Evolutionary conservation across 2,329 filamentous ascomycete genomes (phyloP), one percentile per base, ranked within the genome.

Genomic region (Alternaria dauci): DNA sequence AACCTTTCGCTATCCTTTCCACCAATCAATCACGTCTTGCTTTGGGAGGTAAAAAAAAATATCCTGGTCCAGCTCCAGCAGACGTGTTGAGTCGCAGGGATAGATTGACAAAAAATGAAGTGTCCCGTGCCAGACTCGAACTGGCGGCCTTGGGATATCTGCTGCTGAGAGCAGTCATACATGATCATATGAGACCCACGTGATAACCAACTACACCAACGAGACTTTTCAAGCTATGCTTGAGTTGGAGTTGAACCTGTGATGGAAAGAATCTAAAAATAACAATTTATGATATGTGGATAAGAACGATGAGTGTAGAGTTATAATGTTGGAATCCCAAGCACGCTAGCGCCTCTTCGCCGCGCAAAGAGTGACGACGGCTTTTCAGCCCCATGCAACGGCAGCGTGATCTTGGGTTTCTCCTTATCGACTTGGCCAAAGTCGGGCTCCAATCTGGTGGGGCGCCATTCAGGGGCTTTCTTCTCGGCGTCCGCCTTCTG

Each of bases 181-280:
- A 43, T 70, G 60, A 52, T 52, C 55, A 66, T 71, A 71, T 71
- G 69, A 71, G 69, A 71, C 69, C 69, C 67, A 71, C 69, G 69
- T 71, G 69, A 71, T 71, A 71, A 71, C 69, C 69, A 64, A 70
- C 69, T 71, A 71, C 69, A 71, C 69, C 69, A 71, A 69, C 62
- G 69, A 70, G 68, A 66, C 20, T n/a, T n/a, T n/a, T n/a, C n/a
- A n/a, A n/a, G n/a, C n/a, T n/a, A n/a, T n/a, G n/a, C n/a, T n/a
- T n/a, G n/a, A n/a, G n/a, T n/a, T n/a, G n/a, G n/a, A n/a, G n/a
- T n/a, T n/a, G n/a, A n/a, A n/a, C n/a, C n/a, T n/a, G n/a, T n/a
- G n/a, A n/a, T n/a, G n/a, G n/a, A n/a, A n/a, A n/a, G n/a, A n/a
- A n/a, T n/a, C n/a, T n/a, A n/a, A n/a, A n/a, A n/a, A n/a, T n/a